Base-by-base conservation (phyloP, 768 basidiomycete genomes). In the Russula brevipes region DNA sequence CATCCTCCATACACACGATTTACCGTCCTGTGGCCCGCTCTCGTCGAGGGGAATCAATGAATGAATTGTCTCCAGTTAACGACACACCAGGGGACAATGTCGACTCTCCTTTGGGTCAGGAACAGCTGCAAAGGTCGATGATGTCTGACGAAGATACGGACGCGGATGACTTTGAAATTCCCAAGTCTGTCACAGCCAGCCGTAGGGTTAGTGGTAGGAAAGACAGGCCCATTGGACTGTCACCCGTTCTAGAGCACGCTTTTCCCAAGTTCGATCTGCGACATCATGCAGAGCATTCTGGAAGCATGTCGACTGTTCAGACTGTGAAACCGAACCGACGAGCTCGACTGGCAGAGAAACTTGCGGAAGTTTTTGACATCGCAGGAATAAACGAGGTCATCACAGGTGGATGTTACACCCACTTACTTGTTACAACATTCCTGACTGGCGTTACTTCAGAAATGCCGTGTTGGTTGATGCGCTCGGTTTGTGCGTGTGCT, bases 401-500 rank as follows among this genome's bases (percentile, higher is more conserved):
- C 60, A 86, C 89, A 64, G 91, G 89, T 90, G 66, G 62, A 83
- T 76, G 14, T 47, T 52, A 36, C 59, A 4, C 54, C 57, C 41
- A 24, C 54, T 33, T 50, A 57, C 69, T 33, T 67, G 58, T 42
- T 60, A 44, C 11, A 31, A 5, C 54, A 9, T 31, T 38, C 59
- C 57, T 47, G 8, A 58, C 49, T 24, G 50, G 50, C 10, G 59
- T 57, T 54, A 57, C 35, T 41, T 70, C 72, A 86, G 94, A 97
- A 79, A 87, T 96, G 84, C 88, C 92, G 1, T 97, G 94, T 72
- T 98, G 94, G 92, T 78, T 98, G 10, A 76, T 98, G 61, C 85
- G 93, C 55, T 93, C 91, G 54, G 85, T 95, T 67, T 77, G 94
- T 95, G 71, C 82, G 94, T 86, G 38, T 45, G 31, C 60, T 63